A percentile compares a stretch with the other conserved stretches of the same genome.
These are phyloP conservation scores for Arachis hypogaea DNA, from an alignment of 306 rosid genomes.

Conservation along the genomic window DNA sequence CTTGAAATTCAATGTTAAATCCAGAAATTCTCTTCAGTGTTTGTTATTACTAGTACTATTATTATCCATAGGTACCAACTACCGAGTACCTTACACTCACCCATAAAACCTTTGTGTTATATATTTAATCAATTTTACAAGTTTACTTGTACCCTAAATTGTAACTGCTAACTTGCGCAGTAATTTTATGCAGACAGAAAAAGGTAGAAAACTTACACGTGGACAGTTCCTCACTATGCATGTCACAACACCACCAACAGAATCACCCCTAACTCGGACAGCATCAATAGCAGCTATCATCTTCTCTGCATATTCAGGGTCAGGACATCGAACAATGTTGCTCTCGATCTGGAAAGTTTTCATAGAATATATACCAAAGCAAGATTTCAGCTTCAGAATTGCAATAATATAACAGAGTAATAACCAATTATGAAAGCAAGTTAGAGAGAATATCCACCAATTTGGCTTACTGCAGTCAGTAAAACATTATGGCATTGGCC, in stretches of 20 bases:
- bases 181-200: slow-evolving; percentile 9
- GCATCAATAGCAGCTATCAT: slow-evolving; percentile 91
- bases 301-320: slow-evolving; percentile 92
- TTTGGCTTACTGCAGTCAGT: slow-evolving; percentile 22
- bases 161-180: slow-evolving; percentile 25
- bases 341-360: slow-evolving; percentile 72
- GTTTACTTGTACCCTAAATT: neutral
- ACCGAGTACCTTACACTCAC: neutral
- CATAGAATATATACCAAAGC: slow-evolving; percentile 24
- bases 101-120: slow-evolving; percentile 16
- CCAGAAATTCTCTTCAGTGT: no score
- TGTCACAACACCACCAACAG: slow-evolving; percentile 91
- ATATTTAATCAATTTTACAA: slow-evolving; percentile 24
- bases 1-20: no score
- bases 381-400: slow-evolving; percentile 30
- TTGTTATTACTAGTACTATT: no score
- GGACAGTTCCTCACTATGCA: slow-evolving; percentile 94
- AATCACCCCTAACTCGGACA: slow-evolving; percentile 86
- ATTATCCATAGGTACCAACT: no score
- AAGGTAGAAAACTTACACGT: slow-evolving; percentile 57
- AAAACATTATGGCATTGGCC: neutral
- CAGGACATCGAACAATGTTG: slow-evolving; percentile 94
- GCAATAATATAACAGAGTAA: slow-evolving; percentile 11
- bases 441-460: slow-evolving; percentile 26
- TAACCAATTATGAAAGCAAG: slow-evolving; percentile 15